Percentiles rank a stretch among this genome's conserved stretches.
Conservation (phyloP, 768 basidiomycete genomes). For the Suillus cothurnatus region DNA sequence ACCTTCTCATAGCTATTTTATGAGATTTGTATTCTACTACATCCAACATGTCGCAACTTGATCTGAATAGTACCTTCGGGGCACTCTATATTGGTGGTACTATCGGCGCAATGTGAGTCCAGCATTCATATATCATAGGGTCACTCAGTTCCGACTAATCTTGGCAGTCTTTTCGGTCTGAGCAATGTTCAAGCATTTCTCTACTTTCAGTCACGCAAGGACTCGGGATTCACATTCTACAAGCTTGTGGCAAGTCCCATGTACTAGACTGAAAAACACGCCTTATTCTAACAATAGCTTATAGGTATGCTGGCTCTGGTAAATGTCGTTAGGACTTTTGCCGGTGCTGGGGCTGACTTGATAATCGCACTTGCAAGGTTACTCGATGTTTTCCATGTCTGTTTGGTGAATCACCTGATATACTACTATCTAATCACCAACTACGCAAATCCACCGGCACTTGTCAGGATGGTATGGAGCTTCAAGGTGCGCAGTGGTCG, state of each 20-base stretch:
- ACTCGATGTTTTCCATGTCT: constrained; percentile 59
- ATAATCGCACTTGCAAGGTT: constrained; percentile 34
- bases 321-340: constrained; percentile 12
- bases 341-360: constrained; percentile 20
- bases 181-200: constrained; percentile 56
- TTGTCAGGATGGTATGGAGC: constrained; percentile 51
- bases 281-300: constrained; percentile 27
- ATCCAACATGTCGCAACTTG: constrained; percentile 26
- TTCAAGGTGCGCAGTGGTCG: constrained; percentile 17
- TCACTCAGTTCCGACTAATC: constrained; percentile 5
- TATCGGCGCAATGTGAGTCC: constrained; percentile 52
- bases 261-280: background rate
- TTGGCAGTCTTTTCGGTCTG: constrained; percentile 56
- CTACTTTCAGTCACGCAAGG: constrained; percentile 44
- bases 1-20: background rate
- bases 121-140: background rate
- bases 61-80: constrained; percentile 49
- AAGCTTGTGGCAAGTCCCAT: constrained; percentile 40
- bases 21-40: background rate
- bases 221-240: constrained; percentile 33
- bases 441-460: constrained; percentile 48
- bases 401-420: constrained; percentile 53
- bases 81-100: constrained; percentile 57
- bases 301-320: constrained; percentile 38
- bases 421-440: constrained; percentile 62